phyloP scores from a whole-genome alignment of 148 eudicot genomes.

The Chenopodium formosanum region DNA sequence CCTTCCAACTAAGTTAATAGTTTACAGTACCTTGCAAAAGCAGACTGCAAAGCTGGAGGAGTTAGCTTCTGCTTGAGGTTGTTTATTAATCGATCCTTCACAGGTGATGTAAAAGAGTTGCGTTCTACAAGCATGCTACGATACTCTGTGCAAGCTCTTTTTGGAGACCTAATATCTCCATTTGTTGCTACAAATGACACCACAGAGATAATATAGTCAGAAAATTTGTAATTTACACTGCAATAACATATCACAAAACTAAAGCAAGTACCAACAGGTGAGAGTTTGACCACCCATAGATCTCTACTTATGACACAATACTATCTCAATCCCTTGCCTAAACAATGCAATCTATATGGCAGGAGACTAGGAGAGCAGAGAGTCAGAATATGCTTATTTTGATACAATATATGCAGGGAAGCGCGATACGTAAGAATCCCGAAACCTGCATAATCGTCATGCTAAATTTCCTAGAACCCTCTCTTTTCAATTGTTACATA shows the following conservation, averaged over 20 bases:
- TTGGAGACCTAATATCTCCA: constrained; percentile 87
- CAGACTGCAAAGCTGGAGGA: constrained; percentile 90
- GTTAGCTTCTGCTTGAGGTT: constrained; percentile 71
- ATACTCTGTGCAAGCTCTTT: constrained; percentile 74
- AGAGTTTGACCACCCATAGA: neutral
- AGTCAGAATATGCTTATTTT: neutral
- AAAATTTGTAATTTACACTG: neutral
- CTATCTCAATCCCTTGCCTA: neutral
- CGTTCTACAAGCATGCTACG: constrained; percentile 89
- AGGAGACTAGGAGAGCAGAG: neutral
- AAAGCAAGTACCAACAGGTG: neutral
- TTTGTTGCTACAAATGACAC: constrained; percentile 56
- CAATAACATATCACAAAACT: neutral
- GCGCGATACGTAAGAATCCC: neutral
- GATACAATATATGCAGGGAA: neutral
- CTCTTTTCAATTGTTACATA: neutral
- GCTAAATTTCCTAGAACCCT: neutral
- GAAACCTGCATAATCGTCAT: neutral
- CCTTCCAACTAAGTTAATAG: neutral
- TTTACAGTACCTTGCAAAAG: constrained; percentile 75
- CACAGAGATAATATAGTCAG: neutral
- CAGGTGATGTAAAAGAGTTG: constrained; percentile 85
- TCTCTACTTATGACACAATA: neutral
- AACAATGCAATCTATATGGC: neutral
- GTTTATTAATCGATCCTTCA: constrained; percentile 76